These are phyloP conservation scores for Trichoderma guizhouense DNA, from an alignment of 2,329 filamentous ascomycete species.

Conservation along the genomic window DNA sequence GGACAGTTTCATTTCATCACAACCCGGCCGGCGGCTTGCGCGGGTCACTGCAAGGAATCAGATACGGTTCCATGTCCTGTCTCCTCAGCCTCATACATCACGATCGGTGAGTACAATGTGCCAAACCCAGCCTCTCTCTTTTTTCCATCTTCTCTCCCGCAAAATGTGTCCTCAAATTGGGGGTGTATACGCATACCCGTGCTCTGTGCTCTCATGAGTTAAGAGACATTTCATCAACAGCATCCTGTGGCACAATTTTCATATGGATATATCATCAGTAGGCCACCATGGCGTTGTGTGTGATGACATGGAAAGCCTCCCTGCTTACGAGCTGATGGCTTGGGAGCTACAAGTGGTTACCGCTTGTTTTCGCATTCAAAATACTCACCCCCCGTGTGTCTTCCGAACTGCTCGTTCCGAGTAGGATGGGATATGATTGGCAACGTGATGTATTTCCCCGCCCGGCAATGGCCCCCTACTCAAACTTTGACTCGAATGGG, in stretches of 20 bases:
- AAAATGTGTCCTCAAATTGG: neutral
- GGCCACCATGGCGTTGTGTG: neutral
- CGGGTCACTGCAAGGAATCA: neutral
- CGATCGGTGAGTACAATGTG: neutral
- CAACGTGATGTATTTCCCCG: neutral
- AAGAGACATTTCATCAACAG: neutral
- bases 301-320: neutral
- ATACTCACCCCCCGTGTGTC: neutral
- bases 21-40: neutral
- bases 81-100: neutral
- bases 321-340: conserved; percentile 5
- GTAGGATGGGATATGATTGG: neutral
- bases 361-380: conserved; percentile 2
- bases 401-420: neutral
- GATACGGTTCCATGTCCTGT: neutral
- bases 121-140: neutral
- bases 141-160: neutral
- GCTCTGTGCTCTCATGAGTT: neutral
- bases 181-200: neutral
- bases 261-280: neutral
- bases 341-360: neutral
- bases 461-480: neutral
- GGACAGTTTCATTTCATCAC: neutral
- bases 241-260: neutral
- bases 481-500: neutral